Evolutionary conservation across 2,329 filamentous ascomycete genomes (phyloP).

Genomic region (Penicillium sp.): DNA sequence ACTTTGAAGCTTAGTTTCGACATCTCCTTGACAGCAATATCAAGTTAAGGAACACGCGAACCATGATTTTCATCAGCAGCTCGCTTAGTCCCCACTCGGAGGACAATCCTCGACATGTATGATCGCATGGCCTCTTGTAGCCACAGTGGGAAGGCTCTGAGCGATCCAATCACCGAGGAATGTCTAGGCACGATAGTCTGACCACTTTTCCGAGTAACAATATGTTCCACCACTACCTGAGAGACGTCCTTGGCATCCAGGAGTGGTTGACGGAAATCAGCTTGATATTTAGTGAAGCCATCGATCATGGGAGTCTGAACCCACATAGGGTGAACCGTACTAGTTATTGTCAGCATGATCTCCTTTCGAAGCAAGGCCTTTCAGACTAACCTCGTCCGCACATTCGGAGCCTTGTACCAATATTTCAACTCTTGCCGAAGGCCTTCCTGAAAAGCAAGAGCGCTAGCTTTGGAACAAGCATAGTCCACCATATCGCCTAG

Average conservation of each 20-base stretch:
- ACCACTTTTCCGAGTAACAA: conserved; percentile 46
- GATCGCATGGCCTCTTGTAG: conserved; percentile 8
- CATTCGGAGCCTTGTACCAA: conserved; percentile 28
- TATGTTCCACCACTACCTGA: conserved; percentile 45
- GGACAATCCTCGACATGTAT: conserved; percentile 2
- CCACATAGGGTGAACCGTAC: conserved; percentile 22
- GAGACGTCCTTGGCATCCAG: conserved; percentile 35
- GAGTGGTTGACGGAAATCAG: conserved; percentile 16
- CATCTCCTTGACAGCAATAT: no score
- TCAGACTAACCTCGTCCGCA: conserved; percentile 28
- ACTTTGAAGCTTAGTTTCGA: neutral
- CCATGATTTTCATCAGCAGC: neutral
- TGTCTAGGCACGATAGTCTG: conserved; percentile 43
- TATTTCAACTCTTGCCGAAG: conserved; percentile 31
- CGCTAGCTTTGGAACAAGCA: conserved; percentile 47
- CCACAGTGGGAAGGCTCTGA: conserved; percentile 5
- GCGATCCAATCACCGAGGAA: neutral
- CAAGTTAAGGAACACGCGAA: neutral
- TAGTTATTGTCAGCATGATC: conserved; percentile 5
- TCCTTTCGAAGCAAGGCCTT: neutral
- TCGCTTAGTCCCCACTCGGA: neutral
- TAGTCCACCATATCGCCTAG: conserved; percentile 50
- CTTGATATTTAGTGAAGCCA: conserved; percentile 20
- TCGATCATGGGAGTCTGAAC: conserved; percentile 42
- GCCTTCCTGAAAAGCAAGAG: conserved; percentile 51